These are phyloP conservation scores for Aureobasidium zeae DNA, from an alignment of 2,329 filamentous ascomycete genomes.

Conservation along the genomic window DNA sequence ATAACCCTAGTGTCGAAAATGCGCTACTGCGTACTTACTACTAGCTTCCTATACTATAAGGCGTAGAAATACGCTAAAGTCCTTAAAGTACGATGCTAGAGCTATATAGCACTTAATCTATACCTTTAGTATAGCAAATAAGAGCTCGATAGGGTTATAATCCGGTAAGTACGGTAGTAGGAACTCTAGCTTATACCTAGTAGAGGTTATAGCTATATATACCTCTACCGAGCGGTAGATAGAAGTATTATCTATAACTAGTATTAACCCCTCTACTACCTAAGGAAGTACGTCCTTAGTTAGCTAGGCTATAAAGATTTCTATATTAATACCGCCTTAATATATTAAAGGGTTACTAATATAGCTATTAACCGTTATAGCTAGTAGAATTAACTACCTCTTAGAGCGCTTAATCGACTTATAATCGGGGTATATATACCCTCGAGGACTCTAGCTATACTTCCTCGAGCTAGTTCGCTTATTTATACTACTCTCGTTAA, in stretches of 20 bases:
- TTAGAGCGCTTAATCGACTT: not conserved
- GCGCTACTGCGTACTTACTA: not conserved
- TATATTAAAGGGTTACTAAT: not conserved
- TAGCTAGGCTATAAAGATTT: not conserved
- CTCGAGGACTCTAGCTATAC: not conserved
- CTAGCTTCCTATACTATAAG: not conserved
- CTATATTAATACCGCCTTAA: not conserved
- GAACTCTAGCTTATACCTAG: not conserved
- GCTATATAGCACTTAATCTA: not conserved
- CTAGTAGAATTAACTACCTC: constrained; percentile 1
- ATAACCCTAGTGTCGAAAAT: not conserved
- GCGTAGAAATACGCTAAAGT: not conserved
- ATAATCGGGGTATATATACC: not conserved
- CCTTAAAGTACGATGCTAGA: not conserved
- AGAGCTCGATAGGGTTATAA: not conserved
- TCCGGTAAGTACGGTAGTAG: not conserved
- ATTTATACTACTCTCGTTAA: not conserved
- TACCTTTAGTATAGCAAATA: not conserved
- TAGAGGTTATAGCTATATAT: not conserved
- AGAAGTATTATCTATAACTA: not conserved
- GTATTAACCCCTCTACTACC: not conserved
- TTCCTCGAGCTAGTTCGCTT: not conserved
- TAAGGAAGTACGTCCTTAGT: not conserved
- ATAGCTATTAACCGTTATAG: not conserved
- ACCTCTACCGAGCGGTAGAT: not conserved